These are phyloP conservation scores for Cotoneaster glaucophyllus DNA, from an alignment of 306 rosid species.

Conservation along the genomic window DNA sequence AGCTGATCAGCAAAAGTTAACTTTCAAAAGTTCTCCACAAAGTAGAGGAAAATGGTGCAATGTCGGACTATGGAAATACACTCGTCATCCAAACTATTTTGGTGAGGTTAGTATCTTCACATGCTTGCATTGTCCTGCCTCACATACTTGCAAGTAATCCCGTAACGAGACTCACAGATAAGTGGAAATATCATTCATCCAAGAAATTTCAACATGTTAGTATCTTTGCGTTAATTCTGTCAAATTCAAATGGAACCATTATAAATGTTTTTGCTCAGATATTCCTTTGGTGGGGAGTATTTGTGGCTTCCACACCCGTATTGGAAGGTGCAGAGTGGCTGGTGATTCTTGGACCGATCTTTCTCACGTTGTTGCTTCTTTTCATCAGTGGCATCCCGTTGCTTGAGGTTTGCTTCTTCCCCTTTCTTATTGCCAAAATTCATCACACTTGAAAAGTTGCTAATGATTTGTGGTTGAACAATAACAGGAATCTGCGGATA, in stretches of 20 bases:
- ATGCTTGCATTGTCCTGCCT: not conserved
- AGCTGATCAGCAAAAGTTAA: slow-evolving; percentile 85
- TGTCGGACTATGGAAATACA: slow-evolving; percentile 71
- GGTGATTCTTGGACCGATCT: slow-evolving; percentile 74
- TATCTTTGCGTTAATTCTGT: not conserved
- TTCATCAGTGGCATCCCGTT: slow-evolving; percentile 88
- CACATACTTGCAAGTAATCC: not conserved
- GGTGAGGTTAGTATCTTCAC: slow-evolving; percentile 65
- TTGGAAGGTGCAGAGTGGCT: slow-evolving; percentile 82
- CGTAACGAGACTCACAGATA: not conserved
- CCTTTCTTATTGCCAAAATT: slow-evolving; percentile 7
- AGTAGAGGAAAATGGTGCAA: slow-evolving; percentile 89
- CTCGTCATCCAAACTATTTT: slow-evolving; percentile 98
- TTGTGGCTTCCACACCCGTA: slow-evolving; percentile 74
- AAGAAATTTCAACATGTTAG: not conserved
- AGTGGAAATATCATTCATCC: not conserved
- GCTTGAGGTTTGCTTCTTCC: slow-evolving; percentile 75
- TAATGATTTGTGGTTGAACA: slow-evolving; percentile 21
- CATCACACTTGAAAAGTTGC: slow-evolving; percentile 6
- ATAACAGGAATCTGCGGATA: slow-evolving; percentile 79
- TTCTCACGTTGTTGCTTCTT: slow-evolving; percentile 85
- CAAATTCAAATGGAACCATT: slow-evolving; percentile 12
- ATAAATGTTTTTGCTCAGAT: slow-evolving; percentile 42
- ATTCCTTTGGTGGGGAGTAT: slow-evolving; percentile 96
- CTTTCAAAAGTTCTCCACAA: slow-evolving; percentile 49